Evolutionary conservation across 371 early-diverging fungal genomes (phyloP).

Genomic region (Mucor racemosus): DNA sequence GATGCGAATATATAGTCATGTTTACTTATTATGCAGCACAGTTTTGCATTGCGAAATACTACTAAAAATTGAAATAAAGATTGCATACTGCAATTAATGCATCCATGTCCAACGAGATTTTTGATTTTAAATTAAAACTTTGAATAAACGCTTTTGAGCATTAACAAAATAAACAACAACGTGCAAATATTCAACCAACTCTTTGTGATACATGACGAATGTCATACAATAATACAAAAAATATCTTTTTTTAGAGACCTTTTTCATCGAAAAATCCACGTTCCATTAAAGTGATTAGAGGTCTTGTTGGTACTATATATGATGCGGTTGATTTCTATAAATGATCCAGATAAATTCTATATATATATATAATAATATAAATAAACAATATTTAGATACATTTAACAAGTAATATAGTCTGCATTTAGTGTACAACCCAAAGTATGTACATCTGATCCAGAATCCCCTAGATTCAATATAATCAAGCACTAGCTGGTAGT

Average conservation of each 20-base stretch:
- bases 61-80: not conserved
- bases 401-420: not conserved
- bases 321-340: not conserved
- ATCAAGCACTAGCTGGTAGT: not conserved
- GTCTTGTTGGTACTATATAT: not conserved
- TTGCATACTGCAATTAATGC: too few relatives aligned
- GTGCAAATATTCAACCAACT: slow-evolving; percentile 5
- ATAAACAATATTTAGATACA: not conserved
- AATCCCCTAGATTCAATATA: not conserved
- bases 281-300: not conserved
- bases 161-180: not conserved
- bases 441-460: too few relatives aligned
- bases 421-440: not conserved
- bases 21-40: slow-evolving; percentile 23
- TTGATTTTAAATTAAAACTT: too few relatives aligned
- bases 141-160: not conserved
- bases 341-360: not conserved
- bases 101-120: too few relatives aligned
- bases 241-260: too few relatives aligned
- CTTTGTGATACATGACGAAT: not conserved
- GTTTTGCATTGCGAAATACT: slow-evolving; percentile 19
- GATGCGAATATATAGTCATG: slow-evolving; percentile 20
- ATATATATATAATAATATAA: not conserved
- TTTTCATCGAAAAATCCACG: not conserved
- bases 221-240: not conserved